Base-by-base conservation (phyloP, 2,329 filamentous ascomycete species). In the Aaosphaeria arxii region DNA sequence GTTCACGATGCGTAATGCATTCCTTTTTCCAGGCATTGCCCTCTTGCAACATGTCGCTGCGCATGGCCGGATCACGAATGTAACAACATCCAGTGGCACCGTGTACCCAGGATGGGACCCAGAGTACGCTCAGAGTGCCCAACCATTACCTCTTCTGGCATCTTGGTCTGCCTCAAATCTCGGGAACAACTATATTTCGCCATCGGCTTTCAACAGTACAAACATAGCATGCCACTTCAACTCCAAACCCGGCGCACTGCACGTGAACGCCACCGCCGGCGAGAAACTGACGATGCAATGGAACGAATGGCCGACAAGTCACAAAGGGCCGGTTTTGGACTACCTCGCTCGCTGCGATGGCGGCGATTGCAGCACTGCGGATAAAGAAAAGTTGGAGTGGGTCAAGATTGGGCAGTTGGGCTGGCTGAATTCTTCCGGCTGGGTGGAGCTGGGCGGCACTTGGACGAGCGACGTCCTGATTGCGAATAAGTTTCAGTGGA, bases 171-270 rank as follows among this genome's bases (percentile, higher is more conserved):
- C 62, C 4, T 53, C 51, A 1, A 62, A 62, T 42, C 51, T 64
- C 5, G 61, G 58, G 5, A 64, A 63, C 40, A 54, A 57, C 35
- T 65, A 48, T 46, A 51, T 65, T 7, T 11, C 50, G 3, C 61
- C 62, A 7, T 55, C 48, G 3, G 39, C 44, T 3, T 63, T 62
- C 58, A 56, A 58, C 40, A 60, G 55, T 3, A 48, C 58, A 3
- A 47, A 58, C 40, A 82, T 85, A 44, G 77, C 81, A 62, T 85
- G 82, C 71, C 84, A 87, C 71, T 73, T 73, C 59, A 67, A 71
- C 36, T 81, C 79, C 7, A 71, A 73, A 5, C 74, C 77, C 69
- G 80, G 76, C 17, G 56, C 67, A 9, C 68, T 74, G 40, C 74
- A 77, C 52, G 78, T 80, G 13, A 69, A 76, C 9, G 76, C 83